Base-by-base conservation (phyloP, 164 flowering plant genomes). In the Vitis cinerea region DNA sequence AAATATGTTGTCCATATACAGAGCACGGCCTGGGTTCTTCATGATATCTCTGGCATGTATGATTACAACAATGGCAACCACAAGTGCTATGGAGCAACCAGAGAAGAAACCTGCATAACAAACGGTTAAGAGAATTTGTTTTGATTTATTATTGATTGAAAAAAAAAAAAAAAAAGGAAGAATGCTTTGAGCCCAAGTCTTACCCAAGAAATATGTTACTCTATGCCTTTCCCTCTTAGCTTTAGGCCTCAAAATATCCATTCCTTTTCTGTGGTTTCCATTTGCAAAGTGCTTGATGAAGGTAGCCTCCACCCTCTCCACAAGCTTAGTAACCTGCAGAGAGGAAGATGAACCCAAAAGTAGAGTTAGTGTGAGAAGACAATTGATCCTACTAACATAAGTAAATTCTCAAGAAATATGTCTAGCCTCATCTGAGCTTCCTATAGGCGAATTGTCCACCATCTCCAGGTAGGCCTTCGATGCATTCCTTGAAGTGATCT, bases 401-500 rank as follows among this genome's bases (percentile, higher is more conserved):
- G 44, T n/a, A 17, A 19, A 10, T 9, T 56, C 10, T 29, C 47
- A 44, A 11, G 17, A 15, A n/a, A 10, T 11, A 50, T 48, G 49
- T 67, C 69, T 56, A 44, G 82, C 88, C 83, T 87, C 87, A 58
- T 83, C 83, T 3, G 82, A 77, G 71, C 54, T 83, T 31, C 85
- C 84, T 23, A 89, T 82, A 72, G 75, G 75, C 61, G 91, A 89
- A 29, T 76, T 80, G 17, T 89, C 93, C 77, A 89, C 87, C 84
- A 81, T 85, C 48, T 75, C 66, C 62, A 89, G 67, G 82, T 89
- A 89, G 72, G 81, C 66, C 66, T 72, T 83, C 7, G 90, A 86
- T 44, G 90, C 91, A 75, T 70, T 84, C 64, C 90, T 74, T 49
- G 81, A 77, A 69, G 90, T 71, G 50, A 79, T 79, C 90, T 86